Conservation (phyloP, 495 filamentous ascomycete genomes). For the Xylaria palmicola region DNA sequence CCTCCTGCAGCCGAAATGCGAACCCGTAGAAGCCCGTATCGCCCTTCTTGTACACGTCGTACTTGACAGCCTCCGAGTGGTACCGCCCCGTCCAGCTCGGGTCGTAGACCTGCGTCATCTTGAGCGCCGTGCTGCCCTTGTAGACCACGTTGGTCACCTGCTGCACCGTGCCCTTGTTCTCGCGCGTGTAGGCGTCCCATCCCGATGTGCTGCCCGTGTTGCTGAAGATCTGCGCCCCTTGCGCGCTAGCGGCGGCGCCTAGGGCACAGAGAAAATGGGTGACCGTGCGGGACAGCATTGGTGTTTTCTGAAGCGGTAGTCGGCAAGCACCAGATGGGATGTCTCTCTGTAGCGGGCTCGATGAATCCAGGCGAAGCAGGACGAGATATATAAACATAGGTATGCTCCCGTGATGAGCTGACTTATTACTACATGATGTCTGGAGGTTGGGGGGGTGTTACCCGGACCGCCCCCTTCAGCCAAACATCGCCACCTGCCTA, state of each 20-base stretch:
- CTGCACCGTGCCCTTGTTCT: constrained; percentile 46
- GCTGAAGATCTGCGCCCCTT: constrained; percentile 41
- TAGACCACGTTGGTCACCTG: constrained; percentile 48
- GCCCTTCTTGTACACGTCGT: constrained; percentile 48
- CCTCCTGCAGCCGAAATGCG: constrained; percentile 48
- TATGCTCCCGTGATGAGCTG: background rate
- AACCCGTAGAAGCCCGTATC: constrained; percentile 58
- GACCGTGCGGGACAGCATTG: constrained; percentile 16
- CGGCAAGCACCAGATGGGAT: background rate
- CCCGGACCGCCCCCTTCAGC: too few species aligned
- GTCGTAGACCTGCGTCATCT: constrained; percentile 54
- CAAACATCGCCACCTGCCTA: too few species aligned
- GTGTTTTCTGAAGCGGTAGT: background rate
- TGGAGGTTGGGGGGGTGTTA: background rate
- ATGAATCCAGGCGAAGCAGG: background rate
- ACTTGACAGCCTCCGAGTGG: constrained; percentile 53
- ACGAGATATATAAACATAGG: background rate
- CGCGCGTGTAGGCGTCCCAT: constrained; percentile 47
- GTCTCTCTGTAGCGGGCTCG: background rate
- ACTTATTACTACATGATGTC: background rate
- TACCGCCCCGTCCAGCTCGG: constrained; percentile 49
- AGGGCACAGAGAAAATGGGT: constrained; percentile 13
- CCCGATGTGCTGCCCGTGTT: constrained; percentile 51
- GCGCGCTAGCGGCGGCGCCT: constrained; percentile 21
- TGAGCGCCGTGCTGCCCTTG: constrained; percentile 47